phyloP scores from a whole-genome alignment of 306 rosid species.

The Quercus variabilis region DNA sequence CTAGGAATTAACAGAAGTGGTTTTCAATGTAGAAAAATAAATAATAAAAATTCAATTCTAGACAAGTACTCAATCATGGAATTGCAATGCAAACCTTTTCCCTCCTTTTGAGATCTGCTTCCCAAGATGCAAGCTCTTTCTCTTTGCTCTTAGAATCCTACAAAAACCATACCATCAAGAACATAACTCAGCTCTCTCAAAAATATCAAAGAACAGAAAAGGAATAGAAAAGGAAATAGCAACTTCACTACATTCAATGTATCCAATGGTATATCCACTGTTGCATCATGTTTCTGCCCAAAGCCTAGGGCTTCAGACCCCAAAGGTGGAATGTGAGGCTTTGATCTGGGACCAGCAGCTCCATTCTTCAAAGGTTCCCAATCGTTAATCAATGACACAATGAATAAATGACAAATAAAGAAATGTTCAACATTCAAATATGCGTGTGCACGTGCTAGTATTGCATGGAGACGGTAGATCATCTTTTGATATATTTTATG shows the following conservation, averaged over 20 bases:
- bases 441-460: too few relatives aligned
- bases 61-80: not conserved
- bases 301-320: constrained; percentile 66
- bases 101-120: constrained; percentile 79
- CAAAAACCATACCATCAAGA: constrained; percentile 16
- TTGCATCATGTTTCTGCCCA: constrained; percentile 90
- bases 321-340: constrained; percentile 61
- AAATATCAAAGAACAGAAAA: constrained; percentile 7
- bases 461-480: too few relatives aligned
- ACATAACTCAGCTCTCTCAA: constrained; percentile 20
- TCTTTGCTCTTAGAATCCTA: constrained; percentile 79
- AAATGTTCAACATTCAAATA: not conserved
- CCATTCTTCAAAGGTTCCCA: constrained; percentile 56
- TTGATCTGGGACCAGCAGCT: constrained; percentile 56
- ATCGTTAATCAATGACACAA: not conserved
- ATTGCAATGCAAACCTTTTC: constrained; percentile 56
- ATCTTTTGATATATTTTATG: too few relatives aligned
- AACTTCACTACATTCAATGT: constrained; percentile 50
- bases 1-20: not conserved
- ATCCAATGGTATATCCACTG: constrained; percentile 88
- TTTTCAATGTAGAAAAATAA: not conserved
- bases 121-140: constrained; percentile 89
- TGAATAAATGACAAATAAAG: not conserved
- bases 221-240: not conserved
- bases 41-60: not conserved